Evolutionary conservation across 2,329 filamentous ascomycete genomes (phyloP), one percentile per base, ranked within the genome.

Genomic region (Talaromyces sp.): DNA sequence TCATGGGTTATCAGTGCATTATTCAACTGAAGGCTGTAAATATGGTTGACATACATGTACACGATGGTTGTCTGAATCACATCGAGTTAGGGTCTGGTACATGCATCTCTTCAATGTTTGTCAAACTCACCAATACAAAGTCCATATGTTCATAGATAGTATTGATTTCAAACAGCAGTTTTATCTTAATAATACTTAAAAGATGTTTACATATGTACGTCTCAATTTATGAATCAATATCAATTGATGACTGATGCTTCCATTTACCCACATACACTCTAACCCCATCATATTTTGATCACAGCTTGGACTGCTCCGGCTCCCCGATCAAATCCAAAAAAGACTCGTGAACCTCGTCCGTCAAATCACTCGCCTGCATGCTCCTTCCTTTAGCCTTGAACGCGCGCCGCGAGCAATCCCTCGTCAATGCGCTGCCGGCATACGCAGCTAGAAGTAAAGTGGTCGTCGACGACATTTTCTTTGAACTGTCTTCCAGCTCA

Each of bases 281-380:
- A 7, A n/a, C 15, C 5, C 22, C 25, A 17, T 17, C 11, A n/a
- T 22, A 56, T 11, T 32, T 19, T 27, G 15, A 27, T 57, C 67
- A 69, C 55, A 73, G 49, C 60, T 77, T 77, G 32, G 75, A 71
- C 17, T 69, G 79, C 42, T 84, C 84, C 3, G 84, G 82, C 66
- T 93, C 90, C 0, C 92, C 93, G 71, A 97, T 89, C 19, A 96
- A 75, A 63, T 87, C 86, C 69, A 90, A 74, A 75, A 97, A 98
- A 0, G 92, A 90, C 36, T 80, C 80, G 70, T 96, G 89, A 10
- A 99, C 90, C 77, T 96, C 89, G 19, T 95, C 92, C 0, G 93
- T 97, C 72, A 99, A 78, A 76, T 98, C 95, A 67, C 90, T 92
- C 0, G 95, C 95, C 79, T 98, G 95, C 72, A 99, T 78, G 71